Conservation (phyloP, 495 filamentous ascomycete species). For the Penicillium argentinense region DNA sequence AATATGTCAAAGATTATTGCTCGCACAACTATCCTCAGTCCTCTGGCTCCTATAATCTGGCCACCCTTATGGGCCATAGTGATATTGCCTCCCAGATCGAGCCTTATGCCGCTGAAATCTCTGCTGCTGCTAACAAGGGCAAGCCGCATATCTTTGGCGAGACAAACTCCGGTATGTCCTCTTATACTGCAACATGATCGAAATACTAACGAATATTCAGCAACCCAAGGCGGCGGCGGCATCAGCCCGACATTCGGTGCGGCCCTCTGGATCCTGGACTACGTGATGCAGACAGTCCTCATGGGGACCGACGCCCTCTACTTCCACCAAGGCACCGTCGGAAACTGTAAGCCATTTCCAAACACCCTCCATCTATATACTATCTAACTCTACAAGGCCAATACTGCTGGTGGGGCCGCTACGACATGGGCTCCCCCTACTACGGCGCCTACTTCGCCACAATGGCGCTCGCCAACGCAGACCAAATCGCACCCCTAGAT, state of each 20-base stretch:
- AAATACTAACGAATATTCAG: slow-evolving; percentile 13
- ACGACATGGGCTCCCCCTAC: slow-evolving; percentile 56
- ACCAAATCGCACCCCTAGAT: slow-evolving; percentile 52
- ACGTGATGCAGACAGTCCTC: slow-evolving; percentile 50
- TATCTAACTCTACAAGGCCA: slow-evolving; percentile 34
- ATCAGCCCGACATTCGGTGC: slow-evolving; percentile 60
- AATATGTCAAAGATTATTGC: slow-evolving; percentile 53
- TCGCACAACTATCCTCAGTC: slow-evolving; percentile 63
- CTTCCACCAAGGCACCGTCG: slow-evolving; percentile 64
- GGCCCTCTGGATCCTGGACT: slow-evolving; percentile 61
- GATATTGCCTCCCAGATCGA: slow-evolving; percentile 46
- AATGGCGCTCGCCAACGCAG: slow-evolving; percentile 50
- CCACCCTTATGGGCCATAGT: slow-evolving; percentile 53
- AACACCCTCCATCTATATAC: not conserved
- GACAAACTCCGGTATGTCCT: slow-evolving; percentile 53
- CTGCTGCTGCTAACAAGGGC: slow-evolving; percentile 40
- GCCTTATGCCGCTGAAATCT: slow-evolving; percentile 49
- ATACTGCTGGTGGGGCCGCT: slow-evolving; percentile 61
- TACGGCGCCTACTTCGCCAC: slow-evolving; percentile 58
- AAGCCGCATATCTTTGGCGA: slow-evolving; percentile 60
- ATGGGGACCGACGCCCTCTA: slow-evolving; percentile 47
- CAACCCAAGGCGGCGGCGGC: slow-evolving; percentile 34
- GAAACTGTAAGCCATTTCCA: slow-evolving; percentile 39
- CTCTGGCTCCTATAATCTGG: slow-evolving; percentile 30
- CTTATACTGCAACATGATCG: too few relatives aligned